These are phyloP conservation scores for Zoysia matrella DNA, from an alignment of 202 grass and related monocot genomes.

Conservation along the genomic window DNA sequence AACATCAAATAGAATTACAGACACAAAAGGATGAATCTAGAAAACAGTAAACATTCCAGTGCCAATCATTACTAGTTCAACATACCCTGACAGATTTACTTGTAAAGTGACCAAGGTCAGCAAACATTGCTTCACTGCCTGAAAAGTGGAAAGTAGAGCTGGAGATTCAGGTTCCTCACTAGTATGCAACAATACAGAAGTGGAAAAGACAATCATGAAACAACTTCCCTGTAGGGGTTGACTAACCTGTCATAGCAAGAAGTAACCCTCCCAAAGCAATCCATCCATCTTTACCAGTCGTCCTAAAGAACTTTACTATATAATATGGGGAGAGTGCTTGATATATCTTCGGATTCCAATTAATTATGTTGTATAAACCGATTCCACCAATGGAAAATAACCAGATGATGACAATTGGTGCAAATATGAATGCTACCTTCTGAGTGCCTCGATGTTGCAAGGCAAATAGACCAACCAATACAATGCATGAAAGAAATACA, in stretches of 20 bases:
- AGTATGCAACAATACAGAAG: not conserved
- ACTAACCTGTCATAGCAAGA: conserved; percentile 87
- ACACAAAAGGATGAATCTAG: conserved; percentile 20
- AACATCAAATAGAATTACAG: conserved; percentile 24
- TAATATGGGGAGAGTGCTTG: conserved; percentile 85
- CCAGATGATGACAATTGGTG: conserved; percentile 88
- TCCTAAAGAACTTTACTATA: conserved; percentile 73
- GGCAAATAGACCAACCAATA: conserved; percentile 93
- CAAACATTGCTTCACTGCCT: conserved; percentile 99
- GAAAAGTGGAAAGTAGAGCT: conserved; percentile 34
- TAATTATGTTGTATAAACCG: conserved; percentile 84
- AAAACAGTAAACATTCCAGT: not conserved
- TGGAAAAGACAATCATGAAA: conserved; percentile 13
- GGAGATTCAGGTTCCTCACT: conserved; percentile 18
- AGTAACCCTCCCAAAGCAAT: conserved; percentile 94
- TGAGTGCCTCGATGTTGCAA: conserved; percentile 94
- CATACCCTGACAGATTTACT: conserved; percentile 89
- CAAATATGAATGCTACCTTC: conserved; percentile 94
- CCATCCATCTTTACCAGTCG: conserved; percentile 93
- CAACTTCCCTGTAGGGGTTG: not conserved
- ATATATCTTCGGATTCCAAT: conserved; percentile 87
- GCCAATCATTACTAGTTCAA: conserved; percentile 27
- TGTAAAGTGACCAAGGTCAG: conserved; percentile 93
- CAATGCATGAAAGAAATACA: conserved; percentile 82
- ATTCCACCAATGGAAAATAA: conserved; percentile 77